phyloP scores from a whole-genome alignment of 208 protist genomes.

The Strigomonas culicis region DNA sequence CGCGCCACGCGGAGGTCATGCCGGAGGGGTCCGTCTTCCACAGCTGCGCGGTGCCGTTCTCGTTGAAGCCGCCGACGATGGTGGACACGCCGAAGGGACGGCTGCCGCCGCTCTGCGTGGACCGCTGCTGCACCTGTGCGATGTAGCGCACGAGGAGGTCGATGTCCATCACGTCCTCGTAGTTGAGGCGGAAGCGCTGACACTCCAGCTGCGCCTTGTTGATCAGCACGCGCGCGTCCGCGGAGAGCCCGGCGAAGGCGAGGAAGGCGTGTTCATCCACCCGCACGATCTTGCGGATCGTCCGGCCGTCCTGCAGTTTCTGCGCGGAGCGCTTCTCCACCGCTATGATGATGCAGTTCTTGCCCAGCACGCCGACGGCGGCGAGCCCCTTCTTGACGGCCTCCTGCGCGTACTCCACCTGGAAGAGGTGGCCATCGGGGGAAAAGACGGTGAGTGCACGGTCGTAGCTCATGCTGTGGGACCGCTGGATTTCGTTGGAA shows the following conservation, averaged over 20 bases:
- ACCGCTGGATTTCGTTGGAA: constrained; percentile 11
- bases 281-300: constrained; percentile 98
- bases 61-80: constrained; percentile 99
- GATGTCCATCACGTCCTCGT: constrained; percentile 97
- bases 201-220: constrained; percentile 98
- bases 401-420: constrained; percentile 99
- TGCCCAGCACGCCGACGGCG: constrained; percentile 85
- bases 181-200: constrained; percentile 98
- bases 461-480: constrained; percentile 95
- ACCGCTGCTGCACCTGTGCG: constrained; percentile 97
- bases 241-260: constrained; percentile 98
- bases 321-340: constrained; percentile 98
- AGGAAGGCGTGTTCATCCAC: constrained; percentile 98
- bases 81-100: constrained; percentile 99
- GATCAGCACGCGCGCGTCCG: constrained; percentile 99
- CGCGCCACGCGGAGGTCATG: constrained; percentile 81
- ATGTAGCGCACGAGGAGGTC: constrained; percentile 98
- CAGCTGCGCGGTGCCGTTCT: constrained; percentile 92
- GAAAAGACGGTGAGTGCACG: constrained; percentile 99
- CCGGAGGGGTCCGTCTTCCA: constrained; percentile 89
- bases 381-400: constrained; percentile 98
- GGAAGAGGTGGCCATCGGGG: constrained; percentile 99
- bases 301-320: constrained; percentile 99
- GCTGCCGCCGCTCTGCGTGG: constrained; percentile 98
- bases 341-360: constrained; percentile 94